Evolutionary conservation across 1,139 yeast species (phyloP), one percentile per base, ranked within the genome.

Genomic region (Arxiozyma slooffiae): DNA sequence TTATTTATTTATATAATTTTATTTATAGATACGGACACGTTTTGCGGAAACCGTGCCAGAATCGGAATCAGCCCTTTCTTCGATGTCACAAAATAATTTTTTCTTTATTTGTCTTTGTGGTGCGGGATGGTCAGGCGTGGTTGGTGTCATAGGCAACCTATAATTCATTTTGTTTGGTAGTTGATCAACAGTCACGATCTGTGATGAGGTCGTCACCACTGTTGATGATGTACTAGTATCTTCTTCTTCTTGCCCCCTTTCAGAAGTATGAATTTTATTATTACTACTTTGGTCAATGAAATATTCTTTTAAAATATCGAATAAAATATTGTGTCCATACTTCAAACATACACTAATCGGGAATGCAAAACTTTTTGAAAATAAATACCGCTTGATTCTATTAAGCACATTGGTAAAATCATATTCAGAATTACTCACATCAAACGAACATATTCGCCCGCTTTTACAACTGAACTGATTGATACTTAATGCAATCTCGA

Each of bases 341-440:
- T 57, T 57, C 21, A 52, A 48, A 39, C 52, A 50, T 22, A 57
- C 54, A 45, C 56, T 52, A 22, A 55, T 48, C 18, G 59, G 59
- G 21, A 52, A 50, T 17, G 38, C 24, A 22, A 44, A 47, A 11
- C 36, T 37, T 5, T 34, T 22, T 26, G 9, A 11, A 36, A 38
- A 16, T 20, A 40, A 37, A 38, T 36, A 23, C 2, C 16, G 17
- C 11, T 34, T 24, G 17, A 48, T 41, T 16, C 26, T 40, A 18
- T 44, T 40, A 8, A 37, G 22, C 16, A 40, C n/a, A n/a, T n/a
- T 23, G 2, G 7, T 17, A 3, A 20, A 8, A 17, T 41, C 44
- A n/a, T 36, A 17, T 3, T 24, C 21, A 17, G n/a, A 17, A 24
- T 41, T 37, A 17, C 2, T 4, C 7, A 23, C 16, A 9, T 24